Conservation (phyloP, 768 basidiomycete genomes). For the Pisolithus tinctorius region DNA sequence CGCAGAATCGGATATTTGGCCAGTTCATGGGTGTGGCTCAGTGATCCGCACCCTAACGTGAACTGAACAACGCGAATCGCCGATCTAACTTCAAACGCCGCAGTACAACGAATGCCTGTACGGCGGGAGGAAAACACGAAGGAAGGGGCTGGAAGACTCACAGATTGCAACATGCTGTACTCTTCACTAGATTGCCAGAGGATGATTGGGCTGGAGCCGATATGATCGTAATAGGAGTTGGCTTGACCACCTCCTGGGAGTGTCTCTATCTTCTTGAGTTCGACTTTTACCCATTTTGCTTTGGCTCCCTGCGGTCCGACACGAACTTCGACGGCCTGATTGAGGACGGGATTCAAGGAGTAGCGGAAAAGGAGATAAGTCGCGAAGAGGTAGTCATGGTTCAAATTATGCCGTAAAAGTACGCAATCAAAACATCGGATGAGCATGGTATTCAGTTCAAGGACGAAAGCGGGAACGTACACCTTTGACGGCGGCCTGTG, state of each 20-base stretch:
- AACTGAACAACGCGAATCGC: neutral
- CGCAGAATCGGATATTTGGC: too few relatives aligned
- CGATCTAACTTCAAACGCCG: neutral
- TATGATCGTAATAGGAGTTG: conserved; percentile 72
- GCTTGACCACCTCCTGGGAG: conserved; percentile 62
- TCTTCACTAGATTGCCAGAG: conserved; percentile 80
- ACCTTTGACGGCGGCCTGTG: conserved; percentile 80
- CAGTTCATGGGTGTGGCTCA: too few relatives aligned
- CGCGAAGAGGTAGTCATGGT: too few relatives aligned
- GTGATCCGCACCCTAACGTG: neutral
- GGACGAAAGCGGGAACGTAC: conserved; percentile 40
- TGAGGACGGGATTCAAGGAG: neutral
- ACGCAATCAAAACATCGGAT: too few relatives aligned
- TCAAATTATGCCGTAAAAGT: too few relatives aligned
- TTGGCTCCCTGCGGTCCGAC: conserved; percentile 69
- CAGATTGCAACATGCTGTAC: conserved; percentile 61
- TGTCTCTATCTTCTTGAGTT: conserved; percentile 86
- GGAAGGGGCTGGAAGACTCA: conserved; percentile 26
- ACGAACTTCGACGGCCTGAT: conserved; percentile 80
- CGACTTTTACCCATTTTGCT: conserved; percentile 88
- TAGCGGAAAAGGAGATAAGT: neutral
- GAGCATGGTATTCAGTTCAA: neutral
- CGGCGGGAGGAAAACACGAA: neutral
- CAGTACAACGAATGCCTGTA: neutral
- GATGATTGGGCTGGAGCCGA: conserved; percentile 75